A percentile compares a stretch with the other conserved stretches of the same genome.
phyloP scores from a whole-genome alignment of 2,329 filamentous ascomycete species.

The Didymosphaeria variabile region DNA sequence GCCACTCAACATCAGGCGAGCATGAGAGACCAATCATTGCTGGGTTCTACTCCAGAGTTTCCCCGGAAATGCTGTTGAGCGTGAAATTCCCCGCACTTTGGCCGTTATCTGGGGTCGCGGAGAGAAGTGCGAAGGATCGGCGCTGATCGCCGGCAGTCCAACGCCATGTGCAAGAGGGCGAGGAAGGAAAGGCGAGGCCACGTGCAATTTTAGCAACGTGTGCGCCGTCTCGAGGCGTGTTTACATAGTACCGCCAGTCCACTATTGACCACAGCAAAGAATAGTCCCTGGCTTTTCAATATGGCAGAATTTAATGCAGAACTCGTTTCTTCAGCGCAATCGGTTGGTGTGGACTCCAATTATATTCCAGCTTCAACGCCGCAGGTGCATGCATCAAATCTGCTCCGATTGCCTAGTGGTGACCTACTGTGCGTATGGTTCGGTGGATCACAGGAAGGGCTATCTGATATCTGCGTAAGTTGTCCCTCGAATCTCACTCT shows the following conservation, averaged over 20 bases:
- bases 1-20: not conserved
- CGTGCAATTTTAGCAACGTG: not conserved
- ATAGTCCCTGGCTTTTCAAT: constrained; percentile 2
- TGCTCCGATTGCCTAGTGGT: constrained; percentile 53
- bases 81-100: not conserved
- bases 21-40: not conserved
- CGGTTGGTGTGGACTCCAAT: constrained; percentile 20
- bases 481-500: not conserved
- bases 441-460: constrained; percentile 57
- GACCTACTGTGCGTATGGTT: constrained; percentile 57
- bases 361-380: constrained; percentile 52
- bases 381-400: constrained; percentile 58
- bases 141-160: not conserved
- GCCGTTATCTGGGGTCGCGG: not conserved
- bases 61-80: not conserved
- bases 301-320: constrained; percentile 22
- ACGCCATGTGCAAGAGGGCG: not conserved
- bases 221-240: not conserved
- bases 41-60: not conserved
- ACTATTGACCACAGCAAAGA: not conserved
- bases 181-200: not conserved
- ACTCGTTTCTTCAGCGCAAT: constrained; percentile 11
- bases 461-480: constrained; percentile 51
- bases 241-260: not conserved
- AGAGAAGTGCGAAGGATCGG: constrained; percentile 3